phyloP scores from a whole-genome alignment of 2,329 filamentous ascomycete species.

The Phoma sp. region DNA sequence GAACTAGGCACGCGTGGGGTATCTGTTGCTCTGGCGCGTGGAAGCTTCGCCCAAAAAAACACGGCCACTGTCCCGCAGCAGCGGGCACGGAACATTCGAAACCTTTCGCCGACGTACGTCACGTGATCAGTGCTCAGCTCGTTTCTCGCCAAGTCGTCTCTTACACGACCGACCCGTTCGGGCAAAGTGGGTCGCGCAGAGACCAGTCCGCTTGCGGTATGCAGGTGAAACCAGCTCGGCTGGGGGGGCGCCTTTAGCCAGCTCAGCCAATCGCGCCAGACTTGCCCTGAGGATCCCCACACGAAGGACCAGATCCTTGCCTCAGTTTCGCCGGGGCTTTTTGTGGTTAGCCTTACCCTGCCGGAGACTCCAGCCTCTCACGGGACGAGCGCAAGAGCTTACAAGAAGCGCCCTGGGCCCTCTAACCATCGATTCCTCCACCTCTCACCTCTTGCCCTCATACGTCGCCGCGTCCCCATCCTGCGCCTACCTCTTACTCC shows the following conservation, averaged over 20 bases:
- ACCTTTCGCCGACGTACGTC: neutral
- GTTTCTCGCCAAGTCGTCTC: neutral
- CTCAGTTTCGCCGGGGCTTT: constrained; percentile 5
- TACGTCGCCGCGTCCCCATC: constrained; percentile 24
- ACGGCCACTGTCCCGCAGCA: constrained; percentile 11
- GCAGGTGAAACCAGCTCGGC: constrained; percentile 2
- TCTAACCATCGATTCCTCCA: constrained; percentile 42
- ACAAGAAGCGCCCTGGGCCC: constrained; percentile 44
- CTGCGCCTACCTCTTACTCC: constrained; percentile 17
- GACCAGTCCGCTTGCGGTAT: constrained; percentile 9
- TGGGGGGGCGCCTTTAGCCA: constrained; percentile 17
- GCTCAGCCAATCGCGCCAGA: constrained; percentile 27
- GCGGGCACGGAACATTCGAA: constrained; percentile 1
- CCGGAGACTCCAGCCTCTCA: constrained; percentile 39
- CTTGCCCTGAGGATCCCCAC: constrained; percentile 24
- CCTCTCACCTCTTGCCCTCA: constrained; percentile 44
- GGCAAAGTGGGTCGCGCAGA: neutral
- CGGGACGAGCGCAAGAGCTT: constrained; percentile 39
- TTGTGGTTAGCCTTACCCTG: constrained; percentile 7
- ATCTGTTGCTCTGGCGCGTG: constrained; percentile 24
- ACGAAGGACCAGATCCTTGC: constrained; percentile 2
- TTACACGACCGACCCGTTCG: neutral
- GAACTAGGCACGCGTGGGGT: constrained; percentile 31
- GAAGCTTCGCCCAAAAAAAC: constrained; percentile 17
- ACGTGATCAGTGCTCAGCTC: neutral